A percentile compares a stretch with the other conserved stretches of the same genome.
Evolutionary conservation across 176 grass and related monocot species (phyloP).

Genomic region (Paspalum vaginatum): DNA sequence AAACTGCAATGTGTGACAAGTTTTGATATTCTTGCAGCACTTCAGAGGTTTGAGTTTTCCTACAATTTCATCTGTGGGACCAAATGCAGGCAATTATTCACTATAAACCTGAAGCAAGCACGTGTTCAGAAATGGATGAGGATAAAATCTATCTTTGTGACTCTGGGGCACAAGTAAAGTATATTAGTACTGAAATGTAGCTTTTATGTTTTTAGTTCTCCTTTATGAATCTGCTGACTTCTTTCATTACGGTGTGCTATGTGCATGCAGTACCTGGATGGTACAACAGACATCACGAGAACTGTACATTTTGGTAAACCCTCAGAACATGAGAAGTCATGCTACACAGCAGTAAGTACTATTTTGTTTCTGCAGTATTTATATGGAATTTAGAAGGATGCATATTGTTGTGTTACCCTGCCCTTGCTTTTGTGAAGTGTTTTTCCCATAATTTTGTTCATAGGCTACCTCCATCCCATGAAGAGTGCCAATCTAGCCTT

Average conservation of each 20-base stretch:
- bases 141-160: constrained; percentile 98
- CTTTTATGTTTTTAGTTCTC: constrained; percentile 32
- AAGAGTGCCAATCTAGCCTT: too few relatives aligned
- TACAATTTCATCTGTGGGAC: constrained; percentile 97
- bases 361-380: not conserved
- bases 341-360: constrained; percentile 91
- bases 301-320: constrained; percentile 98
- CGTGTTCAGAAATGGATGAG: constrained; percentile 91
- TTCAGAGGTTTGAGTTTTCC: constrained; percentile 95
- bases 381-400: constrained; percentile 18
- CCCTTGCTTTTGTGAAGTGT: constrained; percentile 11
- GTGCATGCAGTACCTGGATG: constrained; percentile 82
- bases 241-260: constrained; percentile 10
- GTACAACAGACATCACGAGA: constrained; percentile 98
- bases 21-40: constrained; percentile 62
- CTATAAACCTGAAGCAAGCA: constrained; percentile 77
- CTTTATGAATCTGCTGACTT: constrained; percentile 35
- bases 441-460: not conserved
- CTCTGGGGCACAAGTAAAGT: constrained; percentile 90
- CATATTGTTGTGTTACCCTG: not conserved
- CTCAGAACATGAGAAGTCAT: constrained; percentile 89
- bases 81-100: constrained; percentile 98
- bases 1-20: constrained; percentile 30
- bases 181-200: constrained; percentile 22
- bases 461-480: too few relatives aligned